These are phyloP conservation scores for Secale cereale DNA, from an alignment of 176 grass and related monocot genomes.

Conservation along the genomic window DNA sequence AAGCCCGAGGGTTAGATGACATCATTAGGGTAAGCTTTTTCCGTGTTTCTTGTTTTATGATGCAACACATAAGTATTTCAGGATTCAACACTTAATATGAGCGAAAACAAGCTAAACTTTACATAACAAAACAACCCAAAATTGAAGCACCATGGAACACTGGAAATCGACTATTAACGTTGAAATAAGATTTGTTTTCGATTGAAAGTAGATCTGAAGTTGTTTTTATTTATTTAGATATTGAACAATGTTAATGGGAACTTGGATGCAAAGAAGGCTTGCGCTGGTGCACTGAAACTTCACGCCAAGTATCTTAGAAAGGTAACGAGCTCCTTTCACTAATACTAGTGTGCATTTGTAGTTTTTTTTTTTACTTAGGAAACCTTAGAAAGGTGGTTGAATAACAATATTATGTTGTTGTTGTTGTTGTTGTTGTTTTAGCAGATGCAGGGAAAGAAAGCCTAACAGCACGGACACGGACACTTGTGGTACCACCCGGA, in stretches of 20 bases:
- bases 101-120: background rate
- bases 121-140: too few relatives aligned
- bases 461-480: too few relatives aligned
- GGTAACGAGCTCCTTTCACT: slow-evolving; percentile 24
- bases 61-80: background rate
- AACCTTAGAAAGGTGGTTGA: too few relatives aligned
- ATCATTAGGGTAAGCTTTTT: slow-evolving; percentile 63
- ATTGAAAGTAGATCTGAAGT: background rate
- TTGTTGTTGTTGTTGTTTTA: too few relatives aligned
- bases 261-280: slow-evolving; percentile 86
- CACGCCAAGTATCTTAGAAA: slow-evolving; percentile 87
- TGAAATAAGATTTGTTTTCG: background rate
- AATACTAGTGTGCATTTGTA: background rate
- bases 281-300: slow-evolving; percentile 72
- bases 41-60: background rate
- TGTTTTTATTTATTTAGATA: slow-evolving; percentile 38
- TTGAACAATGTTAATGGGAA: slow-evolving; percentile 74
- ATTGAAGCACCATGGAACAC: too few relatives aligned
- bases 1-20: slow-evolving; percentile 88
- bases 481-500: too few relatives aligned
- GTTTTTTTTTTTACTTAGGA: too few relatives aligned
- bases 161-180: background rate
- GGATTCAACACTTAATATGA: background rate
- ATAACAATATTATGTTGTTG: background rate
- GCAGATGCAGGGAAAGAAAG: too few relatives aligned